phyloP scores from a whole-genome alignment of 305 asterid genomes.

The Rubia balearica region DNA sequence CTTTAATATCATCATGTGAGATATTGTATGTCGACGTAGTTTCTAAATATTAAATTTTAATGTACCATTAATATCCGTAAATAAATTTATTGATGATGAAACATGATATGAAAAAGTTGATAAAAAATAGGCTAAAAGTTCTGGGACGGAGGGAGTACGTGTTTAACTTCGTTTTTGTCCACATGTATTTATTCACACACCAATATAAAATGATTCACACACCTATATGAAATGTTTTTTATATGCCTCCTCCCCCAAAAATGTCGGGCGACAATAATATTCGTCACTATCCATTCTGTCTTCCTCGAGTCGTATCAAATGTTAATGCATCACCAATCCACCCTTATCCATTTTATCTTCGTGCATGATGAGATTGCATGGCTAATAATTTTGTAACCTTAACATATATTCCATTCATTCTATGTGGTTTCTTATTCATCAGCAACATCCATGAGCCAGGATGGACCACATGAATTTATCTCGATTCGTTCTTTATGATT shows the following conservation, averaged over 20 bases:
- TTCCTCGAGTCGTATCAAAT: too few species aligned
- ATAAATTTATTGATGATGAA: too few species aligned
- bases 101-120: too few species aligned
- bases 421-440: neutral
- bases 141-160: too few species aligned
- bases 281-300: constrained; percentile 11
- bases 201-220: neutral
- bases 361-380: too few species aligned
- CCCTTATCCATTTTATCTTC: neutral
- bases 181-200: constrained; percentile 13
- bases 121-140: too few species aligned
- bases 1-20: too few species aligned
- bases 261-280: constrained; percentile 3
- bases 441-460: neutral
- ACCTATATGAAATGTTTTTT: neutral
- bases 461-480: neutral
- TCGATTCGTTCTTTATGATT: neutral
- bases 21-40: too few species aligned
- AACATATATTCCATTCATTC: neutral
- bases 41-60: too few species aligned
- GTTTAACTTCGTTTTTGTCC: constrained; percentile 10
- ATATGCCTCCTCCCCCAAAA: constrained; percentile 3
- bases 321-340: too few species aligned
- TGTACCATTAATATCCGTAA: too few species aligned
- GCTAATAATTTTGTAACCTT: neutral